Evolutionary conservation across 2,329 filamentous ascomycete species (phyloP).

Genomic region (Colletotrichum horii): DNA sequence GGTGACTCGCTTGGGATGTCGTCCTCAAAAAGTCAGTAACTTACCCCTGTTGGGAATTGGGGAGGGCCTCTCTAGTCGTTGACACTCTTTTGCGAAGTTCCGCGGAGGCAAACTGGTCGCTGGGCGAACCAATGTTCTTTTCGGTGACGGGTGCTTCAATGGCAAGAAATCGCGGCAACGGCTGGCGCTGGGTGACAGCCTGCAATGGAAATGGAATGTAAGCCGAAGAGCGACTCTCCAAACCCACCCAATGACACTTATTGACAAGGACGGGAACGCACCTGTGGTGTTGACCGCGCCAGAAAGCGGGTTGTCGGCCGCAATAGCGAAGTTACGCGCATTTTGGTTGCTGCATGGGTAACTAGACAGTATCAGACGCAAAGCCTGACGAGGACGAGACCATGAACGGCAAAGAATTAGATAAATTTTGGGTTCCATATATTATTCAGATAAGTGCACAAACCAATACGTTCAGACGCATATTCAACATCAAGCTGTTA

Average conservation of each 20-base stretch:
- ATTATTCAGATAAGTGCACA: not conserved
- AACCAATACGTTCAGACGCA: not conserved
- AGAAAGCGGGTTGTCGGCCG: not conserved
- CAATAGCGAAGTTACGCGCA: conserved; percentile 10
- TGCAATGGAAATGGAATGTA: not conserved
- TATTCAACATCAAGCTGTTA: not conserved
- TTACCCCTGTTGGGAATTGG: not conserved
- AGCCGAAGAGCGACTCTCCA: not conserved
- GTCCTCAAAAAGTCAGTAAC: not conserved
- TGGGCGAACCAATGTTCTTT: not conserved
- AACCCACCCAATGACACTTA: not conserved
- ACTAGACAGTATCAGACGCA: not conserved
- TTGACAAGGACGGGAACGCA: not conserved
- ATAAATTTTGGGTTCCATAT: not conserved
- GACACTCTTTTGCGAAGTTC: not conserved
- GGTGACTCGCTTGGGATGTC: not conserved
- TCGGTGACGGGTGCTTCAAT: not conserved
- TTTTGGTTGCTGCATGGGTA: not conserved
- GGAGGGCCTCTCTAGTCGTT: not conserved
- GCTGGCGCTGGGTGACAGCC: not conserved
- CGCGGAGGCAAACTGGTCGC: not conserved
- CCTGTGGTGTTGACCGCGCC: not conserved
- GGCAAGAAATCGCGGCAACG: not conserved
- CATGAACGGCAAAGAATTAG: not conserved
- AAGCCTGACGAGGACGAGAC: not conserved